Evolutionary conservation across 805 yeast genomes (phyloP), one percentile per base, ranked within the genome.

Genomic region (Wickerhamomyces queroliae): DNA sequence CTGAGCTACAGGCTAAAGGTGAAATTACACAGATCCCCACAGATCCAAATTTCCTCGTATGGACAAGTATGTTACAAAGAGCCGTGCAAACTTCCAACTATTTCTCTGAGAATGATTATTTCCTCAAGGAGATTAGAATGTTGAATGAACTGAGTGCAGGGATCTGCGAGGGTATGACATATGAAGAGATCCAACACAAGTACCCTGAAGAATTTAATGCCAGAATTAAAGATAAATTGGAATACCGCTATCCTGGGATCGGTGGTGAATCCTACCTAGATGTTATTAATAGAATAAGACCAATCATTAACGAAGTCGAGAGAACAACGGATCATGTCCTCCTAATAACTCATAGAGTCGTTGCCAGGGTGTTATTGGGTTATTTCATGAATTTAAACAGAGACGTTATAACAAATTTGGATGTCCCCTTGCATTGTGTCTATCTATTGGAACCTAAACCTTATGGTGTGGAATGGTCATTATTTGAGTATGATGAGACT

Each of bases 231-330:
- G 83, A 88, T 61, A 91, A 91, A 61, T 69, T 91, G 50, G 69
- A 82, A 15, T 91, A 91, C 61, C 69, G 99, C 44, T 91, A 91
- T 56, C 99, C 98, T 2, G 99, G 99, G 4, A 85, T 88, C 36
- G 97, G 98, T 7, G 99, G 99, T 15, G 99, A 91, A 61, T 85
- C 95, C 0, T 91, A 91, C 52, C 64, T 91, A 49, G 98, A 91
- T 62, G 99, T 93, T 11, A 83, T 93, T 54, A 87, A 89, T 48
- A 71, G 99, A 45, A 70, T 91, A 41, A 72, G 95, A 44, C 95
- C 97, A 1, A 76, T 91, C 16, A 91, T 91, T 46, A 88, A 88
- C 11, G 99, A 91, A 59, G 76, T 93, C 36, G 99, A 91, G 59
- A 70, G 99, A 47, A 86, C 95, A 33, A 83, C 86, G 9, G 95